Evolutionary conservation across 2,329 filamentous ascomycete species (phyloP), one percentile per base, ranked within the genome.

Genomic region (Botrytis byssoidea): DNA sequence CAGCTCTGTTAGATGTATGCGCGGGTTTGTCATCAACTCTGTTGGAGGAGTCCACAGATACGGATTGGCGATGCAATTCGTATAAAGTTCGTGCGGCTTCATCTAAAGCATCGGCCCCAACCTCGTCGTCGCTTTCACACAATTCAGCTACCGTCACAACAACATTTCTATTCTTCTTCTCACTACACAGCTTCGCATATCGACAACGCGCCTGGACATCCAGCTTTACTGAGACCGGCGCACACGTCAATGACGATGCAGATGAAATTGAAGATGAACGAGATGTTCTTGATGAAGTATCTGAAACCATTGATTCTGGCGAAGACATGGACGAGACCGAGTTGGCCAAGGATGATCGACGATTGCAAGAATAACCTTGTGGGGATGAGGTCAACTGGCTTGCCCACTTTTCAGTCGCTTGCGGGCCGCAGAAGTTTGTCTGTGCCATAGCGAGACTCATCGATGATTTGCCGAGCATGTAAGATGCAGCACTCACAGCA

Each of bases 281-380:
- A 76, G 89, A 91, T 76, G 88, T 85, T 75, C 86, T 86, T 57
- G 79, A 79, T 59, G 79, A 80, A 74, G 87, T 90, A 73, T 91
- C 89, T 74, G 89, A 91, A 64, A 91, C 83, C 89, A 91, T 91
- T 72, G 89, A 91, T 79, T 91, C 89, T 75, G 89, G 89, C 42
- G 89, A 91, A 74, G 89, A 91, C 48, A 87, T 86, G 44, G 87
- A 88, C 40, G 89, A 91, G 77, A 89, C 83, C 29, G 89, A 89
- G 79, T 86, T 89, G 80, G 88, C 89, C 74, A 91, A 86, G 25
- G 89, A 91, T 22, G 89, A 90, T 75, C 89, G 88, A 74, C 89
- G 89, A 55, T 84, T 82, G 3, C 84, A 83, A 69, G 83, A 79
- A 77, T 86, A 86, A 77, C 83, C 83, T 78, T 86, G 84, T 40